A percentile compares a stretch with the other conserved stretches of the same genome.
These are phyloP conservation scores for Yarrowia deformans DNA, from an alignment of 805 yeast species.

Conservation along the genomic window DNA sequence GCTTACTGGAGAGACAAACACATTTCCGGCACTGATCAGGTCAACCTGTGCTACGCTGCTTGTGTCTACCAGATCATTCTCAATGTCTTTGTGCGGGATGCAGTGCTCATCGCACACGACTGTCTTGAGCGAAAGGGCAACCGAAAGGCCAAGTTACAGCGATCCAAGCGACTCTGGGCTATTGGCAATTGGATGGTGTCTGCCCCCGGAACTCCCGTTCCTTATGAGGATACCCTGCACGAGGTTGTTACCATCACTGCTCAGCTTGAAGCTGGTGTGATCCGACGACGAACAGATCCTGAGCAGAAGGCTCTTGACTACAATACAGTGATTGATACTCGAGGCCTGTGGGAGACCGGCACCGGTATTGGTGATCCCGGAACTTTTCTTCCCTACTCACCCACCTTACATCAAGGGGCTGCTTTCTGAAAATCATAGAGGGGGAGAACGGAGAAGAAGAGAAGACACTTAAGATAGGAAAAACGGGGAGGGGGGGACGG, in stretches of 20 bases:
- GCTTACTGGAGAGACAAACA: slow-evolving; percentile 21
- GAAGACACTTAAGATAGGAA: background rate
- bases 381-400: slow-evolving; percentile 20
- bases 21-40: slow-evolving; percentile 28
- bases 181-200: slow-evolving; percentile 38
- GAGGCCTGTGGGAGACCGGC: slow-evolving; percentile 31
- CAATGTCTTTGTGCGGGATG: slow-evolving; percentile 5
- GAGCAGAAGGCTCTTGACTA: slow-evolving; percentile 32
- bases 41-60: slow-evolving; percentile 27
- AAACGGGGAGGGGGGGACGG: slow-evolving; percentile 8
- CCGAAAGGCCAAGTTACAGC: slow-evolving; percentile 5
- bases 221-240: slow-evolving; percentile 31
- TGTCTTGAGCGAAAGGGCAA: slow-evolving; percentile 22
- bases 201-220: slow-evolving; percentile 27
- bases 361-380: slow-evolving; percentile 28
- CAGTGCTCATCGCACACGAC: slow-evolving; percentile 19
- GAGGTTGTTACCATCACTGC: slow-evolving; percentile 34
- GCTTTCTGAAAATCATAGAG: background rate
- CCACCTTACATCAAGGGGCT: slow-evolving; percentile 22
- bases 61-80: slow-evolving; percentile 36
- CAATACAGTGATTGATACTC: slow-evolving; percentile 27
- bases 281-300: slow-evolving; percentile 17
- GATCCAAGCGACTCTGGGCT: slow-evolving; percentile 35
- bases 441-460: background rate
- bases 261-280: slow-evolving; percentile 20